A percentile compares a stretch with the other conserved stretches of the same genome.
These are phyloP conservation scores for Marvania coccoides DNA, from an alignment of 139 green algal species.

Conservation along the genomic window DNA sequence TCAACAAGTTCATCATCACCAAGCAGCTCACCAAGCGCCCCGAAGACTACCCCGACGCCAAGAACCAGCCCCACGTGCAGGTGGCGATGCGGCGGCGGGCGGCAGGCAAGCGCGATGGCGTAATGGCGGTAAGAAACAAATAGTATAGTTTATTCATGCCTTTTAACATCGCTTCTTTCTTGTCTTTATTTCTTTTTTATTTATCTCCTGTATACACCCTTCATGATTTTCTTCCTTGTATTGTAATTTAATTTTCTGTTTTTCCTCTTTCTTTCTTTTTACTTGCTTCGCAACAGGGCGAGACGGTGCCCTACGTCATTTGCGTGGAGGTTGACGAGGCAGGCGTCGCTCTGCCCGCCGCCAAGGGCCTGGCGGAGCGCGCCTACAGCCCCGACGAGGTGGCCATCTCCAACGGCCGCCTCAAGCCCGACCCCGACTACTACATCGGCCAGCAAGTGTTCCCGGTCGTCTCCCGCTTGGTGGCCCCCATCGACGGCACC, in stretches of 20 bases:
- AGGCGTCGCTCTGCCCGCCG: conserved; percentile 7
- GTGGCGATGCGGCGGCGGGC: conserved; percentile 75
- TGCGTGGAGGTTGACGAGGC: conserved; percentile 45
- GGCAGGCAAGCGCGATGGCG: conserved; percentile 68
- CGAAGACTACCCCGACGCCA: conserved; percentile 93
- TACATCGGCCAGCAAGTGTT: conserved; percentile 85
- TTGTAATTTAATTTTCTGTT: too few relatives aligned
- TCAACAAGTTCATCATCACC: conserved; percentile 90
- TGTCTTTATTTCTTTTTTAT: too few relatives aligned
- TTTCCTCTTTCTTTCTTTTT: neutral
- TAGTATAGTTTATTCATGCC: neutral
- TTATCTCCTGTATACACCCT: too few relatives aligned
- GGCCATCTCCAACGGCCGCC: conserved; percentile 34
- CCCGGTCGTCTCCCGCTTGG: conserved; percentile 87
- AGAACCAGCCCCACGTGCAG: conserved; percentile 88
- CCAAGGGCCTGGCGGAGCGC: conserved; percentile 66
- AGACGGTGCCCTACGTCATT: conserved; percentile 97
- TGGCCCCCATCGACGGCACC: conserved; percentile 86
- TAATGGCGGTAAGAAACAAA: conserved; percentile 35
- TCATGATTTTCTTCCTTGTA: too few relatives aligned
- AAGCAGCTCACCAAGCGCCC: conserved; percentile 95
- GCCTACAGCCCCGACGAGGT: conserved; percentile 92
- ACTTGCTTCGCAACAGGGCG: conserved; percentile 39
- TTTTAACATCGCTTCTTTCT: too few relatives aligned
- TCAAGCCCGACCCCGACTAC: conserved; percentile 70